Conservation (phyloP, 2,329 filamentous ascomycete genomes). For the Harringtonia lauricola region DNA sequence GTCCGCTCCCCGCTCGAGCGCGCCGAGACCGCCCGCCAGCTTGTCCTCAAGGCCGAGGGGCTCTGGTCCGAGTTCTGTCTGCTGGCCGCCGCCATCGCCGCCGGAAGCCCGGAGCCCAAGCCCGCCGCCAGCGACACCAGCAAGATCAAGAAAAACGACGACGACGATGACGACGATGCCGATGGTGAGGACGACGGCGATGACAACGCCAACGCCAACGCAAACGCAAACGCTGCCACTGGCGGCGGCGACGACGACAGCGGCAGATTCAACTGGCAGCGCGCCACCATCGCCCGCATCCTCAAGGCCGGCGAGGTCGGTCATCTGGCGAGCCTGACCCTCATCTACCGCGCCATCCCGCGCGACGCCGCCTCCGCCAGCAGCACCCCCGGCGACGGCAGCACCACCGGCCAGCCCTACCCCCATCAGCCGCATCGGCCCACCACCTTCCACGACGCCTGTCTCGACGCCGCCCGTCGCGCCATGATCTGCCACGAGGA, state of each 20-base stretch:
- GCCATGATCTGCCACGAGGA: constrained; percentile 33
- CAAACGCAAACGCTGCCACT: too few species aligned
- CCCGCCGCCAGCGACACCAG: too few species aligned
- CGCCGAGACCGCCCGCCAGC: constrained; percentile 23
- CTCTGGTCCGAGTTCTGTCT: constrained; percentile 26
- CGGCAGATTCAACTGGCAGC: not conserved
- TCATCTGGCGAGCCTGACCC: constrained; percentile 34
- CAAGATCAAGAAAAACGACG: too few species aligned
- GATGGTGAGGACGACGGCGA: not conserved
- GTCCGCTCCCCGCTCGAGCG: constrained; percentile 27
- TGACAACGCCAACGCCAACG: not conserved
- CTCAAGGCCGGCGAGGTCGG: constrained; percentile 36
- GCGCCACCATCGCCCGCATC: constrained; percentile 18
- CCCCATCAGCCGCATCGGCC: too few species aligned
- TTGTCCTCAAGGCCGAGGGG: constrained; percentile 23
- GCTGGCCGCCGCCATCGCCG: too few species aligned
- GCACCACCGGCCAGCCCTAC: too few species aligned
- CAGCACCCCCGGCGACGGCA: too few species aligned
- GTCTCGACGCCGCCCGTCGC: constrained; percentile 36
- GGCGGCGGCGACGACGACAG: not conserved
- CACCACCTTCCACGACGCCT: constrained; percentile 26
- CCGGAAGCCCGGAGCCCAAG: too few species aligned
- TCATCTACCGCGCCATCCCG: constrained; percentile 42
- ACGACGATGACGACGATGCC: not conserved
- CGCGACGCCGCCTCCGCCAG: constrained; percentile 1